Base-by-base conservation (phyloP, 345 rosid species). In the Limnanthes douglasii region DNA sequence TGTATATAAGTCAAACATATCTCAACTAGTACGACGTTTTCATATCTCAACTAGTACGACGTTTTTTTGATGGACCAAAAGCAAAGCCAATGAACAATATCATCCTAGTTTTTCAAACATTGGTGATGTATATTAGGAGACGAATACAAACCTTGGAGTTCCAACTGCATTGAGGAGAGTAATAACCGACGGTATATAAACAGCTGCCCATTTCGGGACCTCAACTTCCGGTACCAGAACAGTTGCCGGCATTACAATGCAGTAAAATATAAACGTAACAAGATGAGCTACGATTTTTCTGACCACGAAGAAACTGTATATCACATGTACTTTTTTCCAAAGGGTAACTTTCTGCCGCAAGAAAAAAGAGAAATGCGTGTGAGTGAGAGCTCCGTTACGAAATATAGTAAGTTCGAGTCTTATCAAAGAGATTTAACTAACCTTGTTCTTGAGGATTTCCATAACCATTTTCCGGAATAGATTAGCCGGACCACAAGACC, bases 401-500 rank as follows among this genome's bases (percentile, higher is more conserved):
- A 8, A 8, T 9, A 9, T 35, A 25, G 27, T 15, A 23, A 15
- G 26, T 21, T 37, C n/a, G n/a, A 8, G 6, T 6, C 20, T n/a
- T 18, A n/a, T 6, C 10, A 20, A 17, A 11, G 14, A 18, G 21
- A 6, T 20, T 29, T 32, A 6, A 26, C 41, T 59, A 15, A 38
- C 71, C 46, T 60, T 61, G 40, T 61, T 65, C 26, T 42, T 51
- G 26, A 64, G 21, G 46, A 66, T 70, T 39, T 70, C 56, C 59
- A 35, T 61, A 42, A 64, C 64, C 67, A 66, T 64, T 53, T 69
- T 73, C 37, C 62, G 44, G 61, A 74, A 67, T 29, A 70, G 65
- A 57, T 69, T 69, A 16, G 72, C 66, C 1, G 74, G 83, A 17
- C 69, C 72, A 37, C 78, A 66, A n/a, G 78, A 61, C 78, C 72